Conservation (phyloP, 495 filamentous ascomycete genomes). For the Friedmanniomyces simplex region DNA sequence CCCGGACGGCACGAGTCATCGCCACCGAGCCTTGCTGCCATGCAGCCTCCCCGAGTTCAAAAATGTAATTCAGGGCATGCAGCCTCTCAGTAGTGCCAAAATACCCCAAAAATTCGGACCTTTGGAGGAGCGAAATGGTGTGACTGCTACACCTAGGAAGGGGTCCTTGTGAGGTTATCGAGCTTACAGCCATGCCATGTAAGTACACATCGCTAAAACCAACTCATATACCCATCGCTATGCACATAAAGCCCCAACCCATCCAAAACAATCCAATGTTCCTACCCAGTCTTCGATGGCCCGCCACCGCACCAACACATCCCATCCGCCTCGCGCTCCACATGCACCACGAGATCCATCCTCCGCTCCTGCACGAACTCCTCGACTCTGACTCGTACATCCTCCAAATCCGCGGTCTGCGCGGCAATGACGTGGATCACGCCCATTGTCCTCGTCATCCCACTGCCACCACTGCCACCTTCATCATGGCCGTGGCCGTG, state of each 20-base stretch:
- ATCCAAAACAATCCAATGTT: neutral
- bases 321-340: constrained; percentile 31
- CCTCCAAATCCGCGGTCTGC: constrained; percentile 27
- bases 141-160: too few species aligned
- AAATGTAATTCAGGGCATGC: too few species aligned
- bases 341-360: constrained; percentile 34
- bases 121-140: too few species aligned
- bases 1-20: too few species aligned
- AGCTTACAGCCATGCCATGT: too few species aligned
- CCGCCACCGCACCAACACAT: constrained; percentile 35
- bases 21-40: too few species aligned
- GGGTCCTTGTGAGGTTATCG: too few species aligned
- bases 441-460: constrained; percentile 27
- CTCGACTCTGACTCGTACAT: constrained; percentile 30
- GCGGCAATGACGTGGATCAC: constrained; percentile 34
- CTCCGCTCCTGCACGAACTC: constrained; percentile 28
- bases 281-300: neutral
- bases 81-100: too few species aligned
- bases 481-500: constrained; percentile 19
- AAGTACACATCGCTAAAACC: too few species aligned
- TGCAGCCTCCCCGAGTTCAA: too few species aligned
- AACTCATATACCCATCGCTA: neutral
- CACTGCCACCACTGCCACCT: constrained; percentile 8
- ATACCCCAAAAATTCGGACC: too few species aligned
- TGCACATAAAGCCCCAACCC: neutral